Base-by-base conservation (phyloP, 2,329 filamentous ascomycete species). In the Juglanconis juglandina region DNA sequence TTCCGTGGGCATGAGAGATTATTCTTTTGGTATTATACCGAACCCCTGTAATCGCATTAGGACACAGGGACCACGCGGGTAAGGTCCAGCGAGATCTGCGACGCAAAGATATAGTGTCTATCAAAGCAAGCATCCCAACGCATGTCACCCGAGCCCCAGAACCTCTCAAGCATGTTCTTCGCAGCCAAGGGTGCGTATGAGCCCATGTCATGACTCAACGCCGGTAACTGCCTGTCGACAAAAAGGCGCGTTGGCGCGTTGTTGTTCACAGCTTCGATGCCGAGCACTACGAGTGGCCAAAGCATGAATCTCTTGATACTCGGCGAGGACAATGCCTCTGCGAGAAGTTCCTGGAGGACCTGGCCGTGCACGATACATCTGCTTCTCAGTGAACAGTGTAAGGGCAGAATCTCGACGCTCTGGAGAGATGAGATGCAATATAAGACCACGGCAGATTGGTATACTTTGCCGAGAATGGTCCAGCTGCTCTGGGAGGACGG, bases 51-150 rank as follows among this genome's bases (percentile, higher is more conserved):
- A 17, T 2, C 24, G 24, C 24, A 24, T 24, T 24, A 24, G 24
- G 24, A 24, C 24, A 24, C 24, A 24, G 24, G 2, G 10, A 59
- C 14, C 13, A 59, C 30, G 10, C 41, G 42, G 41, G 17, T 62
- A 9, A 60, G 51, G 47, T 66, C 60, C 6, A 64, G 57, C 5
- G 62, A 58, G 42, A 65, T 42, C 44, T 64, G 62, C 2, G 49
- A 58, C 11, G 64, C 58, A 49, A 74, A 70, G 5, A 64, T 64
- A 51, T 73, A 73, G 32, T 71, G 69, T 44, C 61, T 65, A 54
- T 75, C 72, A 53, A 77, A 77, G 62, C 75, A 77, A 46, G 62
- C 65, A 65, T 77, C 74, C 73, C 75, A 77, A 4, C 56, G 13
- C 2, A 64, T 69, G 54, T 67, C 50, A 0, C 68, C 68, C 0